phyloP scores from a whole-genome alignment of 768 basidiomycete species.

The Mycena indigotica region DNA sequence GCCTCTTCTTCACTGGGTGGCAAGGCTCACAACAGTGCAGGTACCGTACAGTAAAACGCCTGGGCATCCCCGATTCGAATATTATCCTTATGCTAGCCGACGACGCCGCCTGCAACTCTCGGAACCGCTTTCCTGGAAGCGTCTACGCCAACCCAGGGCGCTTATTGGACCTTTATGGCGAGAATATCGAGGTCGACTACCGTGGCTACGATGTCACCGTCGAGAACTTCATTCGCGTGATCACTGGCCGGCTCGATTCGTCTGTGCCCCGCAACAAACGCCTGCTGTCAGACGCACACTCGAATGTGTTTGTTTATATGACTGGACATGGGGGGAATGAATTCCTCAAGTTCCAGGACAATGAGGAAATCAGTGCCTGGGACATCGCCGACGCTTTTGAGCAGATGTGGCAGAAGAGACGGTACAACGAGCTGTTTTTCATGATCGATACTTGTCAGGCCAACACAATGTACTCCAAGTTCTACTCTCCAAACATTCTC shows the following conservation, averaged over 20 bases:
- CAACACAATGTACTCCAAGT: conserved; percentile 90
- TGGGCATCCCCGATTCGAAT: conserved; percentile 97
- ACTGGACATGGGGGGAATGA: conserved; percentile 98
- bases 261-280: conserved; percentile 92
- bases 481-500: conserved; percentile 91
- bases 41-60: conserved; percentile 97
- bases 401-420: conserved; percentile 97
- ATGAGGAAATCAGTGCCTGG: conserved; percentile 95
- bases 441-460: conserved; percentile 99
- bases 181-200: conserved; percentile 97
- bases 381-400: conserved; percentile 98
- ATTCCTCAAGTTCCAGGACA: conserved; percentile 99
- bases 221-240: conserved; percentile 88
- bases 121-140: conserved; percentile 89
- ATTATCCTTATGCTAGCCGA: conserved; percentile 99
- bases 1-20: background rate
- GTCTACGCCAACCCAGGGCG: conserved; percentile 89
- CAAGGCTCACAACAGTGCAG: conserved; percentile 39
- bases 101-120: conserved; percentile 89
- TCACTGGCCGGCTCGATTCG: conserved; percentile 90
- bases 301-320: conserved; percentile 97
- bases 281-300: conserved; percentile 84
- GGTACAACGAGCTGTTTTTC: conserved; percentile 96
- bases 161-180: conserved; percentile 88
- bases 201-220: conserved; percentile 98